Evolutionary conservation across 257 asterid species (phyloP).

Genomic region (Fraxinus americana): DNA sequence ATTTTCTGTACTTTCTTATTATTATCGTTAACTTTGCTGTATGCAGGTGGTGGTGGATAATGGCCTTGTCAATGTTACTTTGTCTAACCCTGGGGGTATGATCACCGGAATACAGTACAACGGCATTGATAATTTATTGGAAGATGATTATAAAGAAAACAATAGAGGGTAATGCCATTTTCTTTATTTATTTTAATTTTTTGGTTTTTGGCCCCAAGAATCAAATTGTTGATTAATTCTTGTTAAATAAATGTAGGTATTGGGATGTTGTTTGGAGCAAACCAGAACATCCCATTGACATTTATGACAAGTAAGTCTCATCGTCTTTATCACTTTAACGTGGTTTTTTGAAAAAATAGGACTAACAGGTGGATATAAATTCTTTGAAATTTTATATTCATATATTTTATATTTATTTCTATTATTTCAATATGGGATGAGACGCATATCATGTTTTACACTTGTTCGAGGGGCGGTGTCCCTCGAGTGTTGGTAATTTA

Average conservation of each 20-base stretch:
- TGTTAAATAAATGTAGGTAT: conserved; percentile 44
- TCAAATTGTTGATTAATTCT: not conserved
- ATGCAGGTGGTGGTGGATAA: conserved; percentile 66
- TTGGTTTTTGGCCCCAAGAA: not conserved
- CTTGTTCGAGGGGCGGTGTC: too few species aligned
- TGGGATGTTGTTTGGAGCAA: conserved; percentile 85
- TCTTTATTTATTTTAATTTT: not conserved
- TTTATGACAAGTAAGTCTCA: conserved; percentile 49
- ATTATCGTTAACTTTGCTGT: not conserved
- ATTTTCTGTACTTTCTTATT: not conserved
- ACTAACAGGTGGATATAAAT: too few species aligned
- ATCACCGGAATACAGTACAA: conserved; percentile 55
- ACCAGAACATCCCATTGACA: conserved; percentile 29
- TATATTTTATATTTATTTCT: too few species aligned
- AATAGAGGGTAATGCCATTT: conserved; percentile 60
- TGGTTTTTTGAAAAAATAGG: not conserved
- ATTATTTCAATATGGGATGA: too few species aligned
- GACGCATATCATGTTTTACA: not conserved
- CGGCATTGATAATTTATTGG: conserved; percentile 63
- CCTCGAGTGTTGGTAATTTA: too few species aligned
- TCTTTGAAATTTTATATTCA: too few species aligned
- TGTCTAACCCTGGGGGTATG: conserved; percentile 68
- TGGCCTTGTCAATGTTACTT: conserved; percentile 56
- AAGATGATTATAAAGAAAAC: conserved; percentile 35
- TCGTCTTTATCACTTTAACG: not conserved